Evolutionary conservation across 2,329 filamentous ascomycete genomes (phyloP), one percentile per base, ranked within the genome.

Genomic region (Aspergillus sp.): DNA sequence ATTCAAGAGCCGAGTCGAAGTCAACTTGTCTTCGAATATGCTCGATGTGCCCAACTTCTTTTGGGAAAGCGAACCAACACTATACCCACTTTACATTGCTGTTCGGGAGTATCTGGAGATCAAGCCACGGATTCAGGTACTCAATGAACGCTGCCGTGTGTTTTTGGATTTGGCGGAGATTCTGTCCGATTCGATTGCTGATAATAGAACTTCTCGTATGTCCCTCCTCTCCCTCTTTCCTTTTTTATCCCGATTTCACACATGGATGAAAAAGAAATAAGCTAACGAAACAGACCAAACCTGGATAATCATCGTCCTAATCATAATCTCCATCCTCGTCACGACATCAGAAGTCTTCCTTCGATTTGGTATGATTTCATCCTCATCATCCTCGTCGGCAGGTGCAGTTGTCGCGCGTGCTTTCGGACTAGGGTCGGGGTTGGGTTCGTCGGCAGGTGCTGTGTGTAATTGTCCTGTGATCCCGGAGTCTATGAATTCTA

Each of bases 31-130:
- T 50, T 95, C 88, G 17, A 97, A 97, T 64, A 91, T 96, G 66
- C 85, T 96, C 49, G 90, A 96, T 67, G 89, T 94, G 1, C 91
- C 91, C 51, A 94, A 91, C 66, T 96, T 96, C 78, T 95, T 97
- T 78, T 98, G 93, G 93, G 90, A 97, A 67, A 88, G 88, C 9
- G 93, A 98, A 65, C 93, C 93, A 15, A 96, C 89, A 0, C 78
- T 98, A 0, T 89, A 96, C 65, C 93, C 93, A 0, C 83, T 98
- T 23, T 98, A 98, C 73, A 84, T 83, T 50, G 93, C 90, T 50
- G 89, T 97, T 44, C 88, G 93, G 60, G 93, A 97, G 67, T 98
- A 98, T 64, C 85, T 98, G 51, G 93, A 98, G 64, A 97, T 98
- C 67, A 91, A 95, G 62, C 89, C 86, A 6, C 88, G 93, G 47